Base-by-base conservation (phyloP, 306 rosid genomes). In the Vigna radiata region DNA sequence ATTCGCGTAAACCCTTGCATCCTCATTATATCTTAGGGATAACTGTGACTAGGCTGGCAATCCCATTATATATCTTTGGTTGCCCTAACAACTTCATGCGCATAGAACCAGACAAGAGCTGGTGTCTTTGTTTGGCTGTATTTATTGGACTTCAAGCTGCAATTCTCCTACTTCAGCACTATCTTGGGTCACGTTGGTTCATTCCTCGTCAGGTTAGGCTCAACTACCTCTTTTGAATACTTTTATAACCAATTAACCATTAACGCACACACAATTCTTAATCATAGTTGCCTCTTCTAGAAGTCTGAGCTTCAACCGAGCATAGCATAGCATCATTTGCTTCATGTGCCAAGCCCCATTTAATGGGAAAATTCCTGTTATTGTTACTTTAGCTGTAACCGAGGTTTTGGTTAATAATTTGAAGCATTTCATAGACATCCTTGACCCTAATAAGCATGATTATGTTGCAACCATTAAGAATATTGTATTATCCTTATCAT, bases 41-140 rank as follows among this genome's bases (percentile, higher is more conserved):
- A 83, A 82, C 92, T 61, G 71, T 87, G 36, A 92, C 97, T 85
- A 96, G 97, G 76, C 87, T 95, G 8, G 93, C 97, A 65, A 69
- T 95, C 77, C 98, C 98, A 13, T 78, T 92, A 23, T 95, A 95
- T 70, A 66, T 90, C 58, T 92, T 92, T 71, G 97, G 98, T 62
- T 95, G 97, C 78, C 98, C 97, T n/a, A 73, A 86, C 90, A 95
- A 92, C 85, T 92, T 95, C 97, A 92, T 95, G 96, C 96, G 87
- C 74, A 89, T 92, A 49, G 89, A 86, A 68, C 89, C 97, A 47
- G 91, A 90, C 85, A 84, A 79, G 66, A 83, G 81, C 63, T 92
- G 97, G 97, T 92, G 97, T 81, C 80, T 85, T 68, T 90, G 82
- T 68, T 85, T 95, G 89, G 73, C 81, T 36, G 49, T 87, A 33